A percentile compares a stretch with the other conserved stretches of the same genome.
phyloP scores from a whole-genome alignment of 208 protist species.

The Trypanosoma grayi region DNA sequence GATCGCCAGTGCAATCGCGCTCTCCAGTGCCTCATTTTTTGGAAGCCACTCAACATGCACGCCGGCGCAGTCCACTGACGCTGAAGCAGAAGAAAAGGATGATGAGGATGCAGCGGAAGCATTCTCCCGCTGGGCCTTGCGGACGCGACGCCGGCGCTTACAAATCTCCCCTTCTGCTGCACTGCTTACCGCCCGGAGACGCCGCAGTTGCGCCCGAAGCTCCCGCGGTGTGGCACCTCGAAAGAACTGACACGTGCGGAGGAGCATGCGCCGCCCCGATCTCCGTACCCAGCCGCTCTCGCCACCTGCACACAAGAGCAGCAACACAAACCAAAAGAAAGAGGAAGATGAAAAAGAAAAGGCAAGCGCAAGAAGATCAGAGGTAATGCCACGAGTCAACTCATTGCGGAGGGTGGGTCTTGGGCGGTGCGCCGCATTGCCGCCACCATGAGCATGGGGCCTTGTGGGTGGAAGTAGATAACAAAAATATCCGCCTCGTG shows the following conservation, averaged over 20 bases:
- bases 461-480: too few relatives aligned
- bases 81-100: constrained; percentile 6
- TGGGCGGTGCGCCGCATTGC: too few relatives aligned
- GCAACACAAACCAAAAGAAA: background rate
- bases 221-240: constrained; percentile 9
- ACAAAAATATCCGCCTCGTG: too few relatives aligned
- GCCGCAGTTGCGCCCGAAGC: constrained; percentile 18
- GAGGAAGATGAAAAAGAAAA: background rate
- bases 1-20: constrained; percentile 71
- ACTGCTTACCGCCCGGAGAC: constrained; percentile 11
- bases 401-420: too few relatives aligned
- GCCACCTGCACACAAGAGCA: background rate
- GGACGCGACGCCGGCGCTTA: background rate
- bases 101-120: background rate
- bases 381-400: too few relatives aligned
- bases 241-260: constrained; percentile 1
- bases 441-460: too few relatives aligned
- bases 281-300: too few relatives aligned
- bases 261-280: too few relatives aligned
- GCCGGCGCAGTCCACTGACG: background rate
- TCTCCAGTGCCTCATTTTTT: constrained; percentile 64
- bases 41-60: constrained; percentile 47
- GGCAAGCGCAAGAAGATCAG: constrained; percentile 1
- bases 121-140: background rate
- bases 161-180: background rate